Evolutionary conservation across 2,329 filamentous ascomycete genomes (phyloP), one percentile per base, ranked within the genome.

Genomic region (Aspergillus fructus): DNA sequence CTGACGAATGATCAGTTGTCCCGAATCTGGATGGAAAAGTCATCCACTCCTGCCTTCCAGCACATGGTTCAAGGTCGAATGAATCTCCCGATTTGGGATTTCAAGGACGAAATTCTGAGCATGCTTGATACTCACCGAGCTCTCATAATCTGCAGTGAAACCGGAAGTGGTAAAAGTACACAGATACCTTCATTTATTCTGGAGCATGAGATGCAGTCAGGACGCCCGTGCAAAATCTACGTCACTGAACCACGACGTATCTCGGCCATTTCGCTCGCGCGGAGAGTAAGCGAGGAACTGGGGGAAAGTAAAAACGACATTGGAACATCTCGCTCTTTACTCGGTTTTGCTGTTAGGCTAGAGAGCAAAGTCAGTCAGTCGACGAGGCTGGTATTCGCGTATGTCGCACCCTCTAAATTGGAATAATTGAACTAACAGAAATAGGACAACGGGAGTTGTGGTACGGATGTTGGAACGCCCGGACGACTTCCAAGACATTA

Each of bases 221-320:
- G 93, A 4, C 88, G 86, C 62, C 79, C 85, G 5, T 97, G 93
- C 76, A 97, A 96, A 68, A 87, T 99, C 11, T 97, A 93, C 71
- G 96, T 94, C 71, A 97, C 94, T 0, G 93, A 99, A 71, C 94
- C 94, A 37, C 87, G 94, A 43, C 87, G 94, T 71, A 99, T 99
- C 60, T 99, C 94, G 15, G 94, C 94, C 9, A 93, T 99, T 41
- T 97, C 94, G 13, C 80, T 99, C 48, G 94, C 94, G 41, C 87
- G 90, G 55, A 88, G 94, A 69, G 94, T 99, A 17, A 96, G 93
- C 68, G 91, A 97, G 73, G 94, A 99, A 71, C 82, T 99, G 23
- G 94, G 94, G 7, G 94, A 99, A 72, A 85, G 83, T 52, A 89
- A 86, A 61, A 85, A 85, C 57, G 93, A 96, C 61, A 76, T 97